phyloP scores from a whole-genome alignment of 2,329 filamentous ascomycete species.

The Colletotrichum musae region DNA sequence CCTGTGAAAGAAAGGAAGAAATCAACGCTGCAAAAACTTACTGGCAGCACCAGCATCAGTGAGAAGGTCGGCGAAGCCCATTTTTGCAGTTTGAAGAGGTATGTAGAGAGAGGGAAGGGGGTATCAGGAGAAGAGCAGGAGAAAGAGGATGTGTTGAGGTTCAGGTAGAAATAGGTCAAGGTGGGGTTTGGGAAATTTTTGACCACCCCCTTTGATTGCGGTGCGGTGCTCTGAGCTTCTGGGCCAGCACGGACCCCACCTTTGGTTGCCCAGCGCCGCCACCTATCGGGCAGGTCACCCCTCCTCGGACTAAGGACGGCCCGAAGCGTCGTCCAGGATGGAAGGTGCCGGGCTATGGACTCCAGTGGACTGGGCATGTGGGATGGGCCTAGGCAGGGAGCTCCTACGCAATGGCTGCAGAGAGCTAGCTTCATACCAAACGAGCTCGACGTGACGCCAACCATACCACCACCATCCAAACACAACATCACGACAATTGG shows the following conservation, averaged over 20 bases:
- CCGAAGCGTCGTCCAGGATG: slow-evolving; percentile 29
- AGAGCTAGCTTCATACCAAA: slow-evolving; percentile 38
- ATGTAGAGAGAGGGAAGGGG: slow-evolving; percentile 45
- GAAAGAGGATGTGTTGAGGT: slow-evolving; percentile 44
- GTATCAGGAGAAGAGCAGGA: slow-evolving; percentile 46
- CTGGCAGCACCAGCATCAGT: slow-evolving; percentile 72
- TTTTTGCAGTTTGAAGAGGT: slow-evolving; percentile 57
- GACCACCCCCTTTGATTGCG: slow-evolving; percentile 43
- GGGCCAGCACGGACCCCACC: slow-evolving; percentile 39
- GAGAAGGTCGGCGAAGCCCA: slow-evolving; percentile 80
- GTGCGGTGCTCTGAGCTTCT: slow-evolving; percentile 39
- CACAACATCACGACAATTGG: slow-evolving; percentile 8
- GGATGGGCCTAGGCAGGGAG: slow-evolving; percentile 35
- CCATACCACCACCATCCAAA: slow-evolving; percentile 13
- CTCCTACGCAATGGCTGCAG: slow-evolving; percentile 39
- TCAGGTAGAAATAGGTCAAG: slow-evolving; percentile 46
- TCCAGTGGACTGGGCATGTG: slow-evolving; percentile 2
- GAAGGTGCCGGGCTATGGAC: background rate
- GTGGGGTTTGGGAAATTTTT: slow-evolving; percentile 61
- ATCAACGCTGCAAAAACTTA: slow-evolving; percentile 51
- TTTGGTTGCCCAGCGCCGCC: slow-evolving; percentile 33
- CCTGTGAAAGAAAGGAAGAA: slow-evolving; percentile 42
- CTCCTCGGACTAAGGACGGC: slow-evolving; percentile 43
- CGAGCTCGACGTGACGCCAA: slow-evolving; percentile 36
- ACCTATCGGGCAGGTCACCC: slow-evolving; percentile 15